Conservation (phyloP, 2,329 filamentous ascomycete species). For the Chrysosporium keratinophilum region DNA sequence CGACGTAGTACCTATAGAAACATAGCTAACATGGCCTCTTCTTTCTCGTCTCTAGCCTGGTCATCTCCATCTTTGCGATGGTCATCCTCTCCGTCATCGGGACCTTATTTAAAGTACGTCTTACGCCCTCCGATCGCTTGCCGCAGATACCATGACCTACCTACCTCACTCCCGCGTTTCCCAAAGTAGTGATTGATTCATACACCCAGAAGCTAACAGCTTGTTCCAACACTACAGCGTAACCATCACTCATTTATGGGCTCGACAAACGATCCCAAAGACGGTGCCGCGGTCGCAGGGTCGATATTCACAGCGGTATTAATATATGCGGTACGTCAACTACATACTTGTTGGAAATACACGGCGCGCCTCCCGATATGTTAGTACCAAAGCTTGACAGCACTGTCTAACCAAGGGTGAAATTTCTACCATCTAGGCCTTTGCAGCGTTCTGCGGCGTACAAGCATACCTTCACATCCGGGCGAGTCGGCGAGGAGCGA, state of each 20-base stretch:
- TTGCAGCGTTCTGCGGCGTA: slow-evolving; percentile 82
- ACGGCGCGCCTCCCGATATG: slow-evolving; percentile 7
- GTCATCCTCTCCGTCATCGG: slow-evolving; percentile 56
- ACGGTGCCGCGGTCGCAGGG: slow-evolving; percentile 66
- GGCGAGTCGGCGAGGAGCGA: slow-evolving; percentile 72
- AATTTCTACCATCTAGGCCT: slow-evolving; percentile 47
- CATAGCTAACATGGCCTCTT: slow-evolving; percentile 13
- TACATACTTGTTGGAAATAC: background rate
- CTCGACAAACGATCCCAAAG: slow-evolving; percentile 55
- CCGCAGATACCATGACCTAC: background rate
- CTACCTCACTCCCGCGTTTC: background rate
- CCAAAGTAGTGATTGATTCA: background rate
- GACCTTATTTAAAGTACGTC: slow-evolving; percentile 58
- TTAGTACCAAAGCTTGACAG: background rate
- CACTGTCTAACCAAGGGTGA: background rate
- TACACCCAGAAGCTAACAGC: background rate
- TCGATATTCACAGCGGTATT: slow-evolving; percentile 82
- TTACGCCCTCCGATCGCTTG: background rate
- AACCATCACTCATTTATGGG: slow-evolving; percentile 80
- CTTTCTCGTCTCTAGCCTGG: slow-evolving; percentile 47
- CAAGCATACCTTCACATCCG: slow-evolving; percentile 80
- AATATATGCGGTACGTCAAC: slow-evolving; percentile 67
- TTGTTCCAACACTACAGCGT: slow-evolving; percentile 27
- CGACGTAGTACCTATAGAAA: background rate
- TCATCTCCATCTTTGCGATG: slow-evolving; percentile 55